phyloP scores from a whole-genome alignment of 2,329 filamentous ascomycete species.

The Hirsutella minnesotensis region DNA sequence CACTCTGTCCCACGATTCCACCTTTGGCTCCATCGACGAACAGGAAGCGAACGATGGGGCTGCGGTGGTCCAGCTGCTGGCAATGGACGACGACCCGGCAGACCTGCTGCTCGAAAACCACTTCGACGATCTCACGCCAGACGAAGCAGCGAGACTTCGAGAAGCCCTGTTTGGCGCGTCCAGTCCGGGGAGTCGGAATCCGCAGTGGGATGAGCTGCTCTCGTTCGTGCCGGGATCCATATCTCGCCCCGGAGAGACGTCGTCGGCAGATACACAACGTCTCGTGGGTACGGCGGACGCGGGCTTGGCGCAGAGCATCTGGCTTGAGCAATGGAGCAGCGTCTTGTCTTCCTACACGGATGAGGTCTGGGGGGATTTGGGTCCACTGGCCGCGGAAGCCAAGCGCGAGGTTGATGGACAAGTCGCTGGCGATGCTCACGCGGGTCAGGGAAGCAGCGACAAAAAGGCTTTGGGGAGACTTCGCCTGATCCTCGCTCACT shows the following conservation, averaged over 20 bases:
- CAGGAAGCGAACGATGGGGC: constrained; percentile 18
- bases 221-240: constrained; percentile 39
- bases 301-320: constrained; percentile 27
- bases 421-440: background rate
- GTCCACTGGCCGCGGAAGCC: constrained; percentile 43
- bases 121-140: constrained; percentile 14
- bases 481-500: constrained; percentile 24
- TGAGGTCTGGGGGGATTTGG: constrained; percentile 57
- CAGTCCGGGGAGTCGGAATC: background rate
- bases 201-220: constrained; percentile 31
- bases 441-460: constrained; percentile 2
- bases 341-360: constrained; percentile 47
- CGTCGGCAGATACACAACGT: constrained; percentile 8
- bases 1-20: background rate
- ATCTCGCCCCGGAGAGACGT: constrained; percentile 8
- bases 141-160: constrained; percentile 20
- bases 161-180: constrained; percentile 23
- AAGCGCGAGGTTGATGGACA: constrained; percentile 38
- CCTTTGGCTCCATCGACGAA: constrained; percentile 13
- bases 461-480: constrained; percentile 21
- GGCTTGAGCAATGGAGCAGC: constrained; percentile 43
- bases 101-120: constrained; percentile 10
- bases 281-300: constrained; percentile 28
- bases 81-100: constrained; percentile 11
- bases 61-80: constrained; percentile 24